Conservation (phyloP, 139 green algal genomes). For the Chlamydomonas sp. region DNA sequence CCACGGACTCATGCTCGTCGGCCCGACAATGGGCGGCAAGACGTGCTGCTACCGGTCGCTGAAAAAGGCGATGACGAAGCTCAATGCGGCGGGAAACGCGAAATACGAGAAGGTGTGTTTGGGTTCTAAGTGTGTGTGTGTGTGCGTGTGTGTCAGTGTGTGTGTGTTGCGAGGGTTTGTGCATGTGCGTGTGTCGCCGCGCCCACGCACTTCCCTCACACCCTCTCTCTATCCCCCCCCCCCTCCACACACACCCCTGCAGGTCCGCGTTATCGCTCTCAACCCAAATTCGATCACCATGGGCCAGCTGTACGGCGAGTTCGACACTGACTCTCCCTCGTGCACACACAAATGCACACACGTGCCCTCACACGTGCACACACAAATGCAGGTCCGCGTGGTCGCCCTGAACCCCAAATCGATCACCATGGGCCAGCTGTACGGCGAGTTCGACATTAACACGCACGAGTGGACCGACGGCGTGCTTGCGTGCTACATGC, state of each 20-base stretch:
- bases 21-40: slow-evolving; percentile 57
- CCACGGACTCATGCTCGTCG: too few relatives aligned
- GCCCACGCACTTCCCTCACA: too few relatives aligned
- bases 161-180: too few relatives aligned
- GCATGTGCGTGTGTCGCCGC: too few relatives aligned
- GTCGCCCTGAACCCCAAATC: slow-evolving; percentile 68
- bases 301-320: slow-evolving; percentile 77
- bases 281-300: slow-evolving; percentile 78
- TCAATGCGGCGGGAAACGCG: slow-evolving; percentile 21
- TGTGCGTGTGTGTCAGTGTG: background rate
- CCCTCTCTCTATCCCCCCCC: too few relatives aligned
- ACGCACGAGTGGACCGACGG: slow-evolving; percentile 79
- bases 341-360: slow-evolving; percentile 50
- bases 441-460: slow-evolving; percentile 73
- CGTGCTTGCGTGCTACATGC: slow-evolving; percentile 74
- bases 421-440: slow-evolving; percentile 76
- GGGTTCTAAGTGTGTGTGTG: background rate
- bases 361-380: too few relatives aligned
- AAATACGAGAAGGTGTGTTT: slow-evolving; percentile 34
- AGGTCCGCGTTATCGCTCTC: slow-evolving; percentile 45
- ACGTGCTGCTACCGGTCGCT: slow-evolving; percentile 52
- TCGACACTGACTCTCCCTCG: slow-evolving; percentile 71
- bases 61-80: slow-evolving; percentile 27
- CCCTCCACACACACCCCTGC: too few relatives aligned
- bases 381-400: slow-evolving; percentile 37